Evolutionary conservation across 352 stramenopile species (phyloP), one percentile per base, ranked within the genome.

Genomic region (Phytophthora meadii): DNA sequence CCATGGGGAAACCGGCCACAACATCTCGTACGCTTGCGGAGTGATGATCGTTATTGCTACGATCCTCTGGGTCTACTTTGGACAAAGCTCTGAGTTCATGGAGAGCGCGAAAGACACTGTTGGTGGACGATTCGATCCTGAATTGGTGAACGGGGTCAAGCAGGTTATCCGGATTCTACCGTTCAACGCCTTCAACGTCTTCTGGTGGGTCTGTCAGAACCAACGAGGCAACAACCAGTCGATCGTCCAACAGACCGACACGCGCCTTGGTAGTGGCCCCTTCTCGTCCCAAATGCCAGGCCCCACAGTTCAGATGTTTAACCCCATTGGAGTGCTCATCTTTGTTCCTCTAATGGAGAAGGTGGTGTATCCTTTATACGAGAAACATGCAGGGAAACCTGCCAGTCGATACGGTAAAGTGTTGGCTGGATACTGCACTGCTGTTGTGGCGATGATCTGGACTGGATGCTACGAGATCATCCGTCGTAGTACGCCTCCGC

Each of bases 221-320:
- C 81, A 90, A 62, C 74, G 70, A 5, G 79, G 72, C 62, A 90
- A 90, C 72, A 86, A 86, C 67, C 81, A 88, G 56, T 70, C 76
- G 10, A 90, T 90, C 65, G 78, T 81, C 1, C 79, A 90, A 61
- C 81, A 90, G 59, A 83, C 70, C 24, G 81, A 90, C 49, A 65
- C 82, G 36, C 81, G 81, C 25, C 72, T 81, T 42, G 71, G 58
- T 40, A 73, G 54, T 24, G 71, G 56, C 0, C 57, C 57, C 1
- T 61, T 82, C 49, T 67, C 74, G 44, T 68, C 32, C 14, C 77
- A 89, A 54, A 71, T 89, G 30, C 70, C 80, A 7, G 80, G 77
- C 5, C 69, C 80, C 24, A 82, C 76, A 12, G 63, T 87, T 10
- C 75, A 80, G 36, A 70, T 84, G 45, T 84, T 82, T 44, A 77